Conservation (phyloP, 768 basidiomycete genomes). For the Leccinum ochraceum region DNA sequence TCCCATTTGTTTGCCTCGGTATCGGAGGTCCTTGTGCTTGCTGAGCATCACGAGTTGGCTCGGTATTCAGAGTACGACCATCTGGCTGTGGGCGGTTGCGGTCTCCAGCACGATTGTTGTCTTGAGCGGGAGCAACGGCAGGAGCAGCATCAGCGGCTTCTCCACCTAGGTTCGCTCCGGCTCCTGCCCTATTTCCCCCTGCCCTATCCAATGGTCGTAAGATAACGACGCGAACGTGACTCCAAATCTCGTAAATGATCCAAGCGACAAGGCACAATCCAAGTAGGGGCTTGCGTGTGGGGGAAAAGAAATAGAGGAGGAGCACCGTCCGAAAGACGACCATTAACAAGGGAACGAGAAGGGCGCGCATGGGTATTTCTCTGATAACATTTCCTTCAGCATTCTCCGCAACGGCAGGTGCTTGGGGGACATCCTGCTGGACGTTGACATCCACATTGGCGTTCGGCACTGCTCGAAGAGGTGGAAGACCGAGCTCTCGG, state of each 20-base stretch:
- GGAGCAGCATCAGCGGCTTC: slow-evolving; percentile 27
- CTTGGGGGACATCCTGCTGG: slow-evolving; percentile 20
- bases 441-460: slow-evolving; percentile 20
- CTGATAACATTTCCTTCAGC: slow-evolving; percentile 42
- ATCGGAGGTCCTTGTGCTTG: slow-evolving; percentile 31
- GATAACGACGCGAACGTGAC: slow-evolving; percentile 54
- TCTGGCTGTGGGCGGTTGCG: slow-evolving; percentile 19
- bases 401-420: slow-evolving; percentile 19
- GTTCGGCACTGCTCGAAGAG: slow-evolving; percentile 42
- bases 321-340: slow-evolving; percentile 67
- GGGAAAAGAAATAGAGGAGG: slow-evolving; percentile 76
- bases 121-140: slow-evolving; percentile 19
- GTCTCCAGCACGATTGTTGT: slow-evolving; percentile 17
- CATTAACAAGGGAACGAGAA: slow-evolving; percentile 66
- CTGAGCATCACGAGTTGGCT: slow-evolving; percentile 17
- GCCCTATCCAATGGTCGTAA: slow-evolving; percentile 40
- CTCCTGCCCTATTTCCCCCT: slow-evolving; percentile 23
- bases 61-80: slow-evolving; percentile 18
- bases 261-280: slow-evolving; percentile 65
- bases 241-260: slow-evolving; percentile 78
- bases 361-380: slow-evolving; percentile 64
- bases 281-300: slow-evolving; percentile 69
- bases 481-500: slow-evolving; percentile 63
- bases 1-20: slow-evolving; percentile 32
- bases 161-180: slow-evolving; percentile 22